Conservation (phyloP, 2,329 filamentous ascomycete species). For the Aspergillus bombycis region DNA sequence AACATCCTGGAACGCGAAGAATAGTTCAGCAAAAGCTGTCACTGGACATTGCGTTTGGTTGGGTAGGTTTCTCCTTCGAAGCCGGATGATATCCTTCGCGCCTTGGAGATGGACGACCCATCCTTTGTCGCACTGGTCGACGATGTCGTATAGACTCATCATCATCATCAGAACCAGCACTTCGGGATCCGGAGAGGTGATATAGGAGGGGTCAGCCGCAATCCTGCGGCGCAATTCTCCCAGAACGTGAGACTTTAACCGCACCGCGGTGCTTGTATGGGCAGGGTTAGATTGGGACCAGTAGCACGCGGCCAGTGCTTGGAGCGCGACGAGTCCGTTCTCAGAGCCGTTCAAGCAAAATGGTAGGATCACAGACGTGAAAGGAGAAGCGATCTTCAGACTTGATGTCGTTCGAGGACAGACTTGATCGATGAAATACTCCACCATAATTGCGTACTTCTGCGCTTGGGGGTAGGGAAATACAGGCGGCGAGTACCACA, state of each 20-base stretch:
- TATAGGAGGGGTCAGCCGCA: background rate
- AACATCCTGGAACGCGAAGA: conserved; percentile 50
- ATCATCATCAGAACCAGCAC: conserved; percentile 38
- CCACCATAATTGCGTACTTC: background rate
- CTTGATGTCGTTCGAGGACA: background rate
- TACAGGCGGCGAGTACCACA: background rate
- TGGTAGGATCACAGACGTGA: background rate
- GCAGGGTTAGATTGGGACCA: background rate
- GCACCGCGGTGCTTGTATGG: background rate
- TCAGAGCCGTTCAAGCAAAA: background rate
- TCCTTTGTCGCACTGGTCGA: conserved; percentile 34
- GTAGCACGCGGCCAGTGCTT: background rate
- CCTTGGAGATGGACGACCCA: conserved; percentile 48
- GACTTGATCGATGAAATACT: background rate
- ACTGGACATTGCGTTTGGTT: background rate
- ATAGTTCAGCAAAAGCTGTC: conserved; percentile 30
- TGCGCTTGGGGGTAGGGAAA: background rate
- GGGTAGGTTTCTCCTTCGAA: conserved; percentile 29
- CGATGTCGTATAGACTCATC: conserved; percentile 39
- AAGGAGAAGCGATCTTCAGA: background rate
- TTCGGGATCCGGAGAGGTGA: conserved; percentile 11
- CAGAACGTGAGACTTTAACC: background rate
- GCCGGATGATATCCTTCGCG: conserved; percentile 43
- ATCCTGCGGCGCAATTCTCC: background rate
- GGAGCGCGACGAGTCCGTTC: background rate